Conservation (phyloP, 306 rosid genomes). For the Dalbergia cochinchinensis region DNA sequence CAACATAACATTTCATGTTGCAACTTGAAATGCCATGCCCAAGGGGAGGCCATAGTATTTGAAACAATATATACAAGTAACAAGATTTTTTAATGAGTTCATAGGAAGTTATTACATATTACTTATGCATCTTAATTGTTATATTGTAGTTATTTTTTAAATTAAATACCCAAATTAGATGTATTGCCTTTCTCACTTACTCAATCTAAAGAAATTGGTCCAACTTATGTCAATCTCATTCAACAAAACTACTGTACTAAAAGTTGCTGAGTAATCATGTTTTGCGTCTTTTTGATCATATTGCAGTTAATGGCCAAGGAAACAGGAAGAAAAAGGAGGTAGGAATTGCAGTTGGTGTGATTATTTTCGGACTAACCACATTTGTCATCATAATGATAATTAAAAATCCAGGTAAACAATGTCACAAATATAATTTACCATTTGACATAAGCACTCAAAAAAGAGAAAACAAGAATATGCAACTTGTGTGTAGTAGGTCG, state of each 20-base stretch:
- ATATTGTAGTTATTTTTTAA: not conserved
- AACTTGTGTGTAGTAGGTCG: not conserved
- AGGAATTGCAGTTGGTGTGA: conserved; percentile 1
- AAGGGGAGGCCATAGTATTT: too few relatives aligned
- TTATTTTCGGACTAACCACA: conserved; percentile 25
- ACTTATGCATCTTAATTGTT: not conserved
- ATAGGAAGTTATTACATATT: not conserved
- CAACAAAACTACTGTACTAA: too few relatives aligned
- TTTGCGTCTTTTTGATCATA: conserved; percentile 12
- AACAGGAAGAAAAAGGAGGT: not conserved
- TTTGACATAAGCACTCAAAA: not conserved
- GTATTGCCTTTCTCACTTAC: not conserved
- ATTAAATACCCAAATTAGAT: not conserved
- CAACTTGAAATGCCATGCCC: too few relatives aligned
- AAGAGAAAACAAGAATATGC: too few relatives aligned
- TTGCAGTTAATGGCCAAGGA: conserved; percentile 14
- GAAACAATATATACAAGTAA: not conserved
- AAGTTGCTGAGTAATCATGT: too few relatives aligned
- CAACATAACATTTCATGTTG: too few relatives aligned
- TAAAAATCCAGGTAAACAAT: conserved; percentile 31
- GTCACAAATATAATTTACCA: not conserved
- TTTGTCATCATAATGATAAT: conserved; percentile 16
- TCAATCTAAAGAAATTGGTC: not conserved
- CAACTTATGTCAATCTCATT: not conserved
- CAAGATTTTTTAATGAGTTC: not conserved